Conservation (phyloP, 768 basidiomycete genomes). For the Rhodotorula paludigena region DNA sequence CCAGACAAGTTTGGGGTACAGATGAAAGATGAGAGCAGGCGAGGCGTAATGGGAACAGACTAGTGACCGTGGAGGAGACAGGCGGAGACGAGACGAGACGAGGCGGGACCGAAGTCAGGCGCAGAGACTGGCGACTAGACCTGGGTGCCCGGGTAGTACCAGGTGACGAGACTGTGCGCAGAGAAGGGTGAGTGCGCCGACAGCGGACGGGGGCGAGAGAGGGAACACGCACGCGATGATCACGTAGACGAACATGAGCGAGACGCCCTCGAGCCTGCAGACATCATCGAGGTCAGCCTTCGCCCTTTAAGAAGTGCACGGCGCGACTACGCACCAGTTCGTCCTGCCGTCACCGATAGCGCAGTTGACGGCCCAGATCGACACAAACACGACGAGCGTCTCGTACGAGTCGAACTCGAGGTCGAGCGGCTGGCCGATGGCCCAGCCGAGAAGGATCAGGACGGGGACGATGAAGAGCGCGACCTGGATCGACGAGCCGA, state of each 20-base stretch:
- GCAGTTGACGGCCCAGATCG: slow-evolving; percentile 65
- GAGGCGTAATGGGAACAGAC: too few relatives aligned
- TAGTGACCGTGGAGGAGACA: too few relatives aligned
- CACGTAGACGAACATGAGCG: slow-evolving; percentile 47
- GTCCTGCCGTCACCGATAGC: slow-evolving; percentile 37
- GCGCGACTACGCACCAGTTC: not conserved
- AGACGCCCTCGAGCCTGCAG: slow-evolving; percentile 70
- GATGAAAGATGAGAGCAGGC: too few relatives aligned
- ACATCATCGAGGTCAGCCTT: slow-evolving; percentile 81
- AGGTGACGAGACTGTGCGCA: slow-evolving; percentile 46
- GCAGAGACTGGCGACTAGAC: not conserved
- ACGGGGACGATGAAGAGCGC: slow-evolving; percentile 17
- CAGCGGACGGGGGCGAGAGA: not conserved
- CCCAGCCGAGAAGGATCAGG: slow-evolving; percentile 70
- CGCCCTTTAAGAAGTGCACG: slow-evolving; percentile 47
- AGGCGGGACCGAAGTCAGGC: too few relatives aligned
- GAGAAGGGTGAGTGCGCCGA: not conserved
- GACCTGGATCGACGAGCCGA: slow-evolving; percentile 51
- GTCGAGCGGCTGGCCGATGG: slow-evolving; percentile 59
- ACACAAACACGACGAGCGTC: slow-evolving; percentile 57
- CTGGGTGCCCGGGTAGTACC: slow-evolving; percentile 42
- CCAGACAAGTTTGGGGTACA: too few relatives aligned
- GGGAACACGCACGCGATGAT: slow-evolving; percentile 55
- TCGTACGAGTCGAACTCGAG: slow-evolving; percentile 80
- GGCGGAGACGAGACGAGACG: too few relatives aligned